Base-by-base conservation (phyloP, 805 yeast genomes). In the Tetrapisispora taiwanensis region DNA sequence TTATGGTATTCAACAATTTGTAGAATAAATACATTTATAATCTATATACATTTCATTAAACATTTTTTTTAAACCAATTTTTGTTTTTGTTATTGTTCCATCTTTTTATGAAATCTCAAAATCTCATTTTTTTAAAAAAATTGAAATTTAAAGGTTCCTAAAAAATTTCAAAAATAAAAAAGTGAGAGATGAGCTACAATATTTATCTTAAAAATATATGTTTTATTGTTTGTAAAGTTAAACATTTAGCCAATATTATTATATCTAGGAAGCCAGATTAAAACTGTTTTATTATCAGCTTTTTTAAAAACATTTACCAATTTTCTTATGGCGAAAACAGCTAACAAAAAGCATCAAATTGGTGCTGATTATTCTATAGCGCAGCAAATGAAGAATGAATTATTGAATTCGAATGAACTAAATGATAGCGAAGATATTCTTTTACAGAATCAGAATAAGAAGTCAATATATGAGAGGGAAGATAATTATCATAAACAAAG, bases 401-500 rank as follows among this genome's bases (percentile, higher is more conserved):
- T 39, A 8, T 63, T 59, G 36, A 51, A 50, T 13, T 62, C 59
- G 7, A 52, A 54, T 9, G 55, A 46, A n/a, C 39, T 46, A 20
- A 43, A 48, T 18, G 44, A 43, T 20, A 32, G 43, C 12, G 45
- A 47, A 12, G 73, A 69, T 43, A 63, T 53, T 12, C 47, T 59
- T 45, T 47, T 42, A 22, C 52, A 63, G 17, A 53, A 55, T 38
- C 52, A 53, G 36, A 47, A 55, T 17, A 46, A 50, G 6, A 57
- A 62, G 42, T 52, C 65, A 1, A 52, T 62, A 22, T 58, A 51
- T 32, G 62, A 65, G 3, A 62, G 69, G 17, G 78, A 73, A 51
- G 63, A 66, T 37, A 73, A 69, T 5, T 79, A 76, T 54, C 79
- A 75, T 39, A 66, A 60, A 46, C 66, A 69, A 47, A 52, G 70